These are phyloP conservation scores for Collybia sp. DNA, from an alignment of 768 basidiomycete species.

Conservation along the genomic window DNA sequence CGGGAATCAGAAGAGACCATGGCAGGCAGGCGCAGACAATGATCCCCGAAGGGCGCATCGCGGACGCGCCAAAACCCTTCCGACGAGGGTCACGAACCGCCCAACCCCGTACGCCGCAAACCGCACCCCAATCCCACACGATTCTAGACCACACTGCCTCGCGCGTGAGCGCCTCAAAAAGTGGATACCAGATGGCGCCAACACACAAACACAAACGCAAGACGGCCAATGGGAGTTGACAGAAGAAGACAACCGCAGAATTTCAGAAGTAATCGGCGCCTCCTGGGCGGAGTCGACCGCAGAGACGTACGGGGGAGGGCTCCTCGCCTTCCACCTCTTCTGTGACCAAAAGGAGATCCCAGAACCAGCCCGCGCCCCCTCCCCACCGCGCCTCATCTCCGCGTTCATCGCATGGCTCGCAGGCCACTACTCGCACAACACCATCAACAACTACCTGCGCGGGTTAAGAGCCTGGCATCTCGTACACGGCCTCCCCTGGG, in stretches of 20 bases:
- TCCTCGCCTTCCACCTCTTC: conserved; percentile 23
- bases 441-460: conserved; percentile 23
- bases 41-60: too few relatives aligned
- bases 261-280: not conserved
- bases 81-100: too few relatives aligned
- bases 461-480: conserved; percentile 33
- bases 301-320: conserved; percentile 20
- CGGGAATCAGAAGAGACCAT: too few relatives aligned
- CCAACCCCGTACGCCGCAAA: not conserved
- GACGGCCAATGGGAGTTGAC: not conserved
- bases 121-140: not conserved
- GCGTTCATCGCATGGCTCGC: conserved; percentile 13
- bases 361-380: conserved; percentile 20
- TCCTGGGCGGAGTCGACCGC: conserved; percentile 11
- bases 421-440: conserved; percentile 20
- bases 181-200: conserved; percentile 14
- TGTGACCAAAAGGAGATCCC: conserved; percentile 19
- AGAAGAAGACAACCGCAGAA: not conserved
- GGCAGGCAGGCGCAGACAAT: too few relatives aligned
- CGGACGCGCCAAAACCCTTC: too few relatives aligned
- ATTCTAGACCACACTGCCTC: not conserved
- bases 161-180: conserved; percentile 15
- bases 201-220: not conserved
- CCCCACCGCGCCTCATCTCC: conserved; percentile 12
- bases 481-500: conserved; percentile 19